Conservation (phyloP, 805 yeast genomes). For the Lachancea kluyveri region DNA sequence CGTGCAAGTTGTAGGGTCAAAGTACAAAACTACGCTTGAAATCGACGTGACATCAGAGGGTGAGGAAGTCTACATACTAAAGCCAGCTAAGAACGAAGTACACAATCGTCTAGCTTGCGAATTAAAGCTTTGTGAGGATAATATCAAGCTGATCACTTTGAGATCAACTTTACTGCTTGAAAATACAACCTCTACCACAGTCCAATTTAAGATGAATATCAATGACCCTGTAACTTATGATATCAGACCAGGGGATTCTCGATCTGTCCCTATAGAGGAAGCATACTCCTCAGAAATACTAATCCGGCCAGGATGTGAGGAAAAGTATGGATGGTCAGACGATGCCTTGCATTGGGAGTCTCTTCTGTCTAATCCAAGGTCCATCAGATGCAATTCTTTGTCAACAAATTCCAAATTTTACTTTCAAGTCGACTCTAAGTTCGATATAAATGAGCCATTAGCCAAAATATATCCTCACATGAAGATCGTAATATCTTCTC, state of each 20-base stretch:
- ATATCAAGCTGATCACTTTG: slow-evolving; percentile 70
- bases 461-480: slow-evolving; percentile 78
- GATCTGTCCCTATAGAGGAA: slow-evolving; percentile 68
- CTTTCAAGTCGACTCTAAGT: slow-evolving; percentile 68
- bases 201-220: slow-evolving; percentile 37
- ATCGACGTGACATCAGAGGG: slow-evolving; percentile 79
- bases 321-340: slow-evolving; percentile 62
- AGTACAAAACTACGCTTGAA: slow-evolving; percentile 46
- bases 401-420: slow-evolving; percentile 45
- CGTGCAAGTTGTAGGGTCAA: slow-evolving; percentile 50
- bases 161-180: slow-evolving; percentile 68
- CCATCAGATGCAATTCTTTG: slow-evolving; percentile 54
- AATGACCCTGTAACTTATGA: slow-evolving; percentile 31
- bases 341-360: slow-evolving; percentile 61
- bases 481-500: slow-evolving; percentile 72
- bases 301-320: slow-evolving; percentile 55
- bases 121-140: slow-evolving; percentile 61
- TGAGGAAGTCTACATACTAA: slow-evolving; percentile 62
- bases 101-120: slow-evolving; percentile 75
- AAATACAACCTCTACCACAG: slow-evolving; percentile 58
- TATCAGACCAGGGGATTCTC: slow-evolving; percentile 49
- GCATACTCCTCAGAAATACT: slow-evolving; percentile 54
- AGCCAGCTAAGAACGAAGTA: slow-evolving; percentile 54
- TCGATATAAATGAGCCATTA: slow-evolving; percentile 61
- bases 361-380: slow-evolving; percentile 41